phyloP scores from a whole-genome alignment of 2,329 filamentous ascomycete genomes.

The Mycocentrospora acerina region DNA sequence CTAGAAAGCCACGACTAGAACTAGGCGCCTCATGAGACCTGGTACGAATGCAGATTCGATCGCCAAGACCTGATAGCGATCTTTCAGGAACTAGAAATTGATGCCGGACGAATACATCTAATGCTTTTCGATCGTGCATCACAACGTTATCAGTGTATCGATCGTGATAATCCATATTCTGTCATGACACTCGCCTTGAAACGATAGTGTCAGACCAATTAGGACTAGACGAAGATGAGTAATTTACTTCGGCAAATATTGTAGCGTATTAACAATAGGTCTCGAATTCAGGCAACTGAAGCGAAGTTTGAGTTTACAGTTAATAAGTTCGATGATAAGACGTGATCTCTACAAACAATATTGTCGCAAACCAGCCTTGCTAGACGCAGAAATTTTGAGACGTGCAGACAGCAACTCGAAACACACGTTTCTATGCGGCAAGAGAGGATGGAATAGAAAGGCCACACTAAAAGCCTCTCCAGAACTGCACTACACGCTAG shows the following conservation, averaged over 20 bases:
- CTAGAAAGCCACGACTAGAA: neutral
- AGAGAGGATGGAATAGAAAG: neutral
- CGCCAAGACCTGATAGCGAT: slow-evolving; percentile 3
- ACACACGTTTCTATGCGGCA: neutral
- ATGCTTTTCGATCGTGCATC: slow-evolving; percentile 7
- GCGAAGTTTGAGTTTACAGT: slow-evolving; percentile 15
- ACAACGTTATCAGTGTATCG: slow-evolving; percentile 1
- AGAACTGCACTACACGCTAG: slow-evolving; percentile 2
- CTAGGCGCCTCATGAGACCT: neutral
- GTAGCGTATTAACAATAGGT: too few relatives aligned
- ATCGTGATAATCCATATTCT: neutral
- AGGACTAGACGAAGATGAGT: slow-evolving; percentile 1
- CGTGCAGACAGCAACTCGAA: neutral
- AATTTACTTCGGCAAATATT: neutral
- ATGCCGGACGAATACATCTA: slow-evolving; percentile 6
- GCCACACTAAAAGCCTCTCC: slow-evolving; percentile 4
- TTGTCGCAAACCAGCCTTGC: too few relatives aligned
- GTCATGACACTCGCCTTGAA: neutral
- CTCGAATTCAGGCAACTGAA: slow-evolving; percentile 20
- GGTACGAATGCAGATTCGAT: slow-evolving; percentile 6
- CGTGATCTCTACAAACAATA: neutral
- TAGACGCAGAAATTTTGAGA: neutral
- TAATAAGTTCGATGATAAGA: slow-evolving; percentile 14
- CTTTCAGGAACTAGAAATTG: slow-evolving; percentile 4
- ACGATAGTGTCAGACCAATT: slow-evolving; percentile 1